Evolutionary conservation across 148 eudicot genomes (phyloP), one percentile per base, ranked within the genome.

Genomic region (Vaccinium myrtillus): DNA sequence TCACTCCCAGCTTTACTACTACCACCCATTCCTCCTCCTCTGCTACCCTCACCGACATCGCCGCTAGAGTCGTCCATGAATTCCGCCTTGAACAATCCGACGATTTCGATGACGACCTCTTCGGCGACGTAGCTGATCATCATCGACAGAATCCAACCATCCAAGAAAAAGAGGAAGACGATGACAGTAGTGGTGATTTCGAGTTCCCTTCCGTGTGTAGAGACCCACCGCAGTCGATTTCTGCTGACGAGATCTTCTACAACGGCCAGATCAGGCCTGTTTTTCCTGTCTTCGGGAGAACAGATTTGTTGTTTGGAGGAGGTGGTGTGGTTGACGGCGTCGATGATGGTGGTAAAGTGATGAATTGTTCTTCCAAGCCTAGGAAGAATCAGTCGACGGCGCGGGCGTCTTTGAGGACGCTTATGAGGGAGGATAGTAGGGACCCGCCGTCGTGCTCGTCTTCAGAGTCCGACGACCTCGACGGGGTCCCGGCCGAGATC

Each of bases 381-480:
- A 19, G 43, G 7, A 36, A 12, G 50, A 79, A 8, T 23, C 7
- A 81, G 55, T 15, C 81, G 27, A 14, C 88, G 78, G 61, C 84
- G 46, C 85, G 94, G 50, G 5, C 83, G 19, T 94, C 98, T 27
- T 39, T 95, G 14, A 53, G 91, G 86, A 90, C 90, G 82, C 92
- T 95, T 1, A 74, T 92, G 69, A 82, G 70, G 6, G 91, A 93
- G 75, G 95, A 92, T 65, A 86, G 94, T 65, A 86, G 94, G 25
- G 91, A 86, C 1, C 58, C 88, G 59, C 80, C 86, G 25, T 88
- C 95, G 46, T 87, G 90, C 36, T 91, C 98, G 63, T 91, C 94
- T 1, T 92, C 97, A 43, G 94, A 89, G 14, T 89, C 91, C 11
- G 95, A 90, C 75, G 98, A 92, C 14, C 95, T 96, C 36, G 97